Conservation (phyloP, 2,329 filamentous ascomycete species). For the Chaetomium sp. region DNA sequence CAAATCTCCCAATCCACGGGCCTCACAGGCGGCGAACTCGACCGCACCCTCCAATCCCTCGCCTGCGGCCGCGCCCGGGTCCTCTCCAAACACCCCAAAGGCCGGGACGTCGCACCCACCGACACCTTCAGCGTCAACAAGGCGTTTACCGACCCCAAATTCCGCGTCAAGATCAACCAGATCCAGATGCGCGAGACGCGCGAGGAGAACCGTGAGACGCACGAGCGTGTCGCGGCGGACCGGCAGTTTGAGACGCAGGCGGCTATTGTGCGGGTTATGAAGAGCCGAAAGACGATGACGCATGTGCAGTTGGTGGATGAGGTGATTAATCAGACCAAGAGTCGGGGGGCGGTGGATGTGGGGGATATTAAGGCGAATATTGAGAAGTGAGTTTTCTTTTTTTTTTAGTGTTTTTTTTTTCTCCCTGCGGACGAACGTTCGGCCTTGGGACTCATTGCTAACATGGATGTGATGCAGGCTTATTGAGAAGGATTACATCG, state of each 20-base stretch:
- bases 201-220: slow-evolving; percentile 89
- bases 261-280: slow-evolving; percentile 95
- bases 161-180: slow-evolving; percentile 96
- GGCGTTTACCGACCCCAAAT: slow-evolving; percentile 70
- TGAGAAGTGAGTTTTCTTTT: slow-evolving; percentile 61
- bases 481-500: slow-evolving; percentile 91
- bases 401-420: neutral
- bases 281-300: slow-evolving; percentile 79
- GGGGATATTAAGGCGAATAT: slow-evolving; percentile 94
- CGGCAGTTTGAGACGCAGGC: slow-evolving; percentile 95
- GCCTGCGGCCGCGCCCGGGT: slow-evolving; percentile 86
- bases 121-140: slow-evolving; percentile 84
- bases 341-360: slow-evolving; percentile 76
- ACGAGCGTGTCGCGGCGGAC: slow-evolving; percentile 82
- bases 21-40: slow-evolving; percentile 69
- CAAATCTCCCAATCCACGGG: slow-evolving; percentile 70
- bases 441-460: neutral
- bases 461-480: slow-evolving; percentile 44
- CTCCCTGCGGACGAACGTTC: neutral
- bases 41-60: slow-evolving; percentile 87
- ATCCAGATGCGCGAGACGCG: slow-evolving; percentile 95
- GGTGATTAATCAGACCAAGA: slow-evolving; percentile 85
- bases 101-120: slow-evolving; percentile 66
- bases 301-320: slow-evolving; percentile 86
- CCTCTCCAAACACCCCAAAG: slow-evolving; percentile 76